Evolutionary conservation across 768 basidiomycete species (phyloP).

Genomic region (Tricholoma sp.): DNA sequence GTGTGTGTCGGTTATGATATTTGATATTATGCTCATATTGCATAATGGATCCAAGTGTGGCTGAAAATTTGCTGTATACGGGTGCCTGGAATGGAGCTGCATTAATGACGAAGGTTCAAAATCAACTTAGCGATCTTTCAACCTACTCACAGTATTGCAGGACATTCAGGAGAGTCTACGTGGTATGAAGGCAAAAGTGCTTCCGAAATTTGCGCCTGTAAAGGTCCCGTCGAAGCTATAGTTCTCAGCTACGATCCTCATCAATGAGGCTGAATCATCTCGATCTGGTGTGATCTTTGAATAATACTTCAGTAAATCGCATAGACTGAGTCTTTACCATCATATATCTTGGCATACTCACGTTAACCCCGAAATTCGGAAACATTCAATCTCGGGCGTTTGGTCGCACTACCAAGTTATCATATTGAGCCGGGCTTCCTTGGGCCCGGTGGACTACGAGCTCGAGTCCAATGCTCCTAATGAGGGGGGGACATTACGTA

Average conservation of each 20-base stretch:
- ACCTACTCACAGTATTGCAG: constrained; percentile 14
- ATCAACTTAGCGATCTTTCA: neutral
- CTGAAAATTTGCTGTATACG: constrained; percentile 40
- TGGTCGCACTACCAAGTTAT: no score
- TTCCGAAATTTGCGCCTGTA: constrained; percentile 25
- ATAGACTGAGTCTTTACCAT: no score
- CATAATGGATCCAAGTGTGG: constrained; percentile 22
- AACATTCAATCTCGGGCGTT: no score
- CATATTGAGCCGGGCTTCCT: no score
- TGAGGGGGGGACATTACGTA: no score
- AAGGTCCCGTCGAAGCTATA: constrained; percentile 18
- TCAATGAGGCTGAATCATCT: no score
- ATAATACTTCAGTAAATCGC: neutral
- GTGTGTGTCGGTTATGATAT: constrained; percentile 13
- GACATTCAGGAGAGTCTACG: constrained; percentile 32
- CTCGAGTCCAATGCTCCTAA: no score
- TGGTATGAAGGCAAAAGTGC: constrained; percentile 27
- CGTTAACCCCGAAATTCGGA: no score
- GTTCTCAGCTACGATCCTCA: neutral
- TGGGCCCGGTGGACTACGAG: no score
- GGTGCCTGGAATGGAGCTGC: constrained; percentile 40
- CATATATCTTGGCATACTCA: no score
- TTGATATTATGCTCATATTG: neutral
- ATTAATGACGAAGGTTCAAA: constrained; percentile 33
- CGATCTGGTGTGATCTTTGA: neutral